Evolutionary conservation across 495 filamentous ascomycete species (phyloP).

Genomic region (Aspergillus bertholletiae): DNA sequence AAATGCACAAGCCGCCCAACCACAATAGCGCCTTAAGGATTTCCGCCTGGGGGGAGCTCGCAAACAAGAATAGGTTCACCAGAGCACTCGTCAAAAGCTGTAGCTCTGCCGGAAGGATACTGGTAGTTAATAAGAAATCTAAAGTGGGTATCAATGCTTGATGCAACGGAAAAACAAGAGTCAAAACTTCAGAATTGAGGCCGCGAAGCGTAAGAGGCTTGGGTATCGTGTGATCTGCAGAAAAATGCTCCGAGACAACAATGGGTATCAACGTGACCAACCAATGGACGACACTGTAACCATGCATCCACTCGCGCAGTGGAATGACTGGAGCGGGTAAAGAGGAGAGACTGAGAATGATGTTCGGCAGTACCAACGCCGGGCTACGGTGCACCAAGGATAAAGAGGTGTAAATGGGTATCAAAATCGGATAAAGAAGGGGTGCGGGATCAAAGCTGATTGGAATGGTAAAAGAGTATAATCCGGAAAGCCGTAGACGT

Average conservation of each 20-base stretch:
- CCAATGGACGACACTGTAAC: conserved; percentile 68
- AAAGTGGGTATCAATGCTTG: conserved; percentile 72
- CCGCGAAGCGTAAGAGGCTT: conserved; percentile 37
- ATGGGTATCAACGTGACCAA: conserved; percentile 62
- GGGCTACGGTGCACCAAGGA: conserved; percentile 60
- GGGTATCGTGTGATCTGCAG: conserved; percentile 20
- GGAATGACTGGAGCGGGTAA: conserved; percentile 74
- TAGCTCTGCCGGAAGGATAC: conserved; percentile 78
- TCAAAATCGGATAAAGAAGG: conserved; percentile 74
- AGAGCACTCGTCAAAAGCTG: conserved; percentile 79
- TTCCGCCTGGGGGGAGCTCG: conserved; percentile 75
- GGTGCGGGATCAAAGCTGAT: conserved; percentile 85
- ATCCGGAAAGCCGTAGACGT: conserved; percentile 24
- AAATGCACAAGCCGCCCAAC: conserved; percentile 77
- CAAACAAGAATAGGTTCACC: conserved; percentile 77
- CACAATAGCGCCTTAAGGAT: conserved; percentile 83
- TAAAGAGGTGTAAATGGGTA: conserved; percentile 75
- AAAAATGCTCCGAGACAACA: conserved; percentile 45
- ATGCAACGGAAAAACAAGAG: conserved; percentile 80
- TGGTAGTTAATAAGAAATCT: conserved; percentile 79
- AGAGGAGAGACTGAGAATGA: conserved; percentile 75
- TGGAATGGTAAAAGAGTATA: conserved; percentile 53
- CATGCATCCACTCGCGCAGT: conserved; percentile 45
- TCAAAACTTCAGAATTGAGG: conserved; percentile 57
- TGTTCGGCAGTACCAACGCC: conserved; percentile 66